Conservation (phyloP, 306 rosid genomes). For the Castanea crenata region DNA sequence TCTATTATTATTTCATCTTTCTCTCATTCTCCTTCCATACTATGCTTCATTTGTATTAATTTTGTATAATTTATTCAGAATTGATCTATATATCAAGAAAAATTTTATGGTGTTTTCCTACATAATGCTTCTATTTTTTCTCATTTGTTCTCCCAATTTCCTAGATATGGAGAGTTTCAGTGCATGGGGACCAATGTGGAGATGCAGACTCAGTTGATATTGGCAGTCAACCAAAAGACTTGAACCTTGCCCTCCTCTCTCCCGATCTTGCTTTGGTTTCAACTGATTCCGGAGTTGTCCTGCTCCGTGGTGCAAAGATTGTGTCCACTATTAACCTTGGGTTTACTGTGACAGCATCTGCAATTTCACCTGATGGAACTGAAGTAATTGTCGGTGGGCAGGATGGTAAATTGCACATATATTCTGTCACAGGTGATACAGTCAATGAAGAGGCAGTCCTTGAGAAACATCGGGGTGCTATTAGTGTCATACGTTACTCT, state of each 20-base stretch:
- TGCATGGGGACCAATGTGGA: constrained; percentile 67
- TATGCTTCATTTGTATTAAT: neutral
- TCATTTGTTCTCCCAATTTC: constrained; percentile 12
- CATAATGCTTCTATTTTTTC: neutral
- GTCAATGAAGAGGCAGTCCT: constrained; percentile 80
- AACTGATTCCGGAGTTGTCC: constrained; percentile 77
- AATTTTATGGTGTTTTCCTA: neutral
- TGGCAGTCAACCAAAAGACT: constrained; percentile 90
- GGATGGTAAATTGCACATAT: constrained; percentile 84
- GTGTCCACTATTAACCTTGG: constrained; percentile 83
- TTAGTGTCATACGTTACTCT: constrained; percentile 81
- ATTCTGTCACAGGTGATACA: constrained; percentile 64
- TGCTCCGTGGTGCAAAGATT: constrained; percentile 68
- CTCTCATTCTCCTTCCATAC: neutral
- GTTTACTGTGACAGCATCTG: constrained; percentile 79
- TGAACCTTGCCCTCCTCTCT: constrained; percentile 72
- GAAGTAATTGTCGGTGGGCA: constrained; percentile 95
- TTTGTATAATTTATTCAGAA: neutral
- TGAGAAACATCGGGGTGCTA: constrained; percentile 91
- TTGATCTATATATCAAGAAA: neutral
- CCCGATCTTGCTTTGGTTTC: constrained; percentile 86
- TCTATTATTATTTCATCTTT: neutral
- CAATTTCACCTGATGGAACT: constrained; percentile 83
- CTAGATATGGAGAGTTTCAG: constrained; percentile 75
- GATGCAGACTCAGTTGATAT: constrained; percentile 82